Evolutionary conservation across 805 yeast genomes (phyloP), one percentile per base, ranked within the genome.

Genomic region (Yamadazyma kitorensis): DNA sequence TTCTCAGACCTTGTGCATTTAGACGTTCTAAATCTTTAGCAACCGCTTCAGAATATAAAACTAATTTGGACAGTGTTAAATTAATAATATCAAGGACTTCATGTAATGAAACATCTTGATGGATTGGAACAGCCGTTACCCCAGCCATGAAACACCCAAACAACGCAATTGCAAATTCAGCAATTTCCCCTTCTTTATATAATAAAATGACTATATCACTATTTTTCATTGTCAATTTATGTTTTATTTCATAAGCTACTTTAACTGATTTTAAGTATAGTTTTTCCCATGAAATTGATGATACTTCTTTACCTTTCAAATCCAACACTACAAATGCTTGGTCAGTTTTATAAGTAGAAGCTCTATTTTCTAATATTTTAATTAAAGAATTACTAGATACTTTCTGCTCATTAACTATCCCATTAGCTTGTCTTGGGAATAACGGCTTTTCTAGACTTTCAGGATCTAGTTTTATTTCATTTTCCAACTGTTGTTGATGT

Each of bases 61-160:
- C 81, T 33, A 86, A 66, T 53, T 82, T 87, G 1, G 94, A 74
- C 39, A 81, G 85, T 0, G 97, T 85, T 20, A 74, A 68, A 27
- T 72, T 74, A 57, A 89, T 76, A 21, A 89, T 82, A 40, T 78
- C 80, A 10, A 77, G 70, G 40, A 88, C 78, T 43, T 88, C 96
- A 26, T 67, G 66, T 17, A 80, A 61, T 20, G 82, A 81, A 17
- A 78, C 72, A 34, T 80, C 84, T 39, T 87, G 80, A 34, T 85
- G 85, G 26, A 93, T 78, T 0, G 98, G 98, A 4, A 93, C 91
- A 0, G 98, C 98, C 2, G 93, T 89, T 29, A 87, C 83, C 2
- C 95, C 96, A 1, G 97, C 95, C 37, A 91, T 65, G 45, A 91
- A 86, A 53, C 97, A 89, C 5, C 96, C 98, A 55, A 87, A 74